phyloP scores from a whole-genome alignment of 805 yeast species.

The Candida germanica region DNA sequence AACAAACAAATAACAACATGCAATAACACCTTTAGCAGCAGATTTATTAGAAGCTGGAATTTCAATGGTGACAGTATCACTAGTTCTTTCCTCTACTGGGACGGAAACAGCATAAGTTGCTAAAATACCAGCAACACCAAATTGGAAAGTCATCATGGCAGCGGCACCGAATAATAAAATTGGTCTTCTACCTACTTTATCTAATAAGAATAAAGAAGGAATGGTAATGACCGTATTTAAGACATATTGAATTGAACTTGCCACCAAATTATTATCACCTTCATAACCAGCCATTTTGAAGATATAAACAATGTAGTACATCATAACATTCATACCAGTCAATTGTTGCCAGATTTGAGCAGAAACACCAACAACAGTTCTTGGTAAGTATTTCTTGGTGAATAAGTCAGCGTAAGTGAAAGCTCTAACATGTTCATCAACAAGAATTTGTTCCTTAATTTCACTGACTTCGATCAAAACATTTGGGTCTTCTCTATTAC shows the following conservation, averaged over 20 bases:
- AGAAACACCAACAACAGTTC: conserved; percentile 48
- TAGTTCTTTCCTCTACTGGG: conserved; percentile 17
- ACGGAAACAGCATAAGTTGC: conserved; percentile 29
- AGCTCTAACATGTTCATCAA: conserved; percentile 45
- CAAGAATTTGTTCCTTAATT: conserved; percentile 40
- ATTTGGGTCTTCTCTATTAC: conserved; percentile 23
- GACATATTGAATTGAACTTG: conserved; percentile 56
- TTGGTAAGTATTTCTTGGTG: conserved; percentile 40
- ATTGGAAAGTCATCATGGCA: conserved; percentile 36
- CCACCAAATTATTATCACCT: conserved; percentile 48
- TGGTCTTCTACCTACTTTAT: conserved; percentile 63
- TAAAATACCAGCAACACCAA: conserved; percentile 33
- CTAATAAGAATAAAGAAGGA: conserved; percentile 56
- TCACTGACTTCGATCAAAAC: conserved; percentile 28
- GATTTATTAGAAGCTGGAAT: conserved; percentile 30
- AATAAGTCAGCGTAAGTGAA: conserved; percentile 48
- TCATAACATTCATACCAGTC: conserved; percentile 64
- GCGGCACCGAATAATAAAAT: conserved; percentile 45
- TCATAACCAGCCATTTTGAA: conserved; percentile 60
- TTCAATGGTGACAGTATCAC: conserved; percentile 24
- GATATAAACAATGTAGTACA: conserved; percentile 63
- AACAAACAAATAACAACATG: conserved; percentile 51
- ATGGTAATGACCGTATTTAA: conserved; percentile 51
- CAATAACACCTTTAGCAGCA: conserved; percentile 44
- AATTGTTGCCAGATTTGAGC: conserved; percentile 59